phyloP scores from a whole-genome alignment of 495 filamentous ascomycete genomes.

The Podospora pseudocomata region DNA sequence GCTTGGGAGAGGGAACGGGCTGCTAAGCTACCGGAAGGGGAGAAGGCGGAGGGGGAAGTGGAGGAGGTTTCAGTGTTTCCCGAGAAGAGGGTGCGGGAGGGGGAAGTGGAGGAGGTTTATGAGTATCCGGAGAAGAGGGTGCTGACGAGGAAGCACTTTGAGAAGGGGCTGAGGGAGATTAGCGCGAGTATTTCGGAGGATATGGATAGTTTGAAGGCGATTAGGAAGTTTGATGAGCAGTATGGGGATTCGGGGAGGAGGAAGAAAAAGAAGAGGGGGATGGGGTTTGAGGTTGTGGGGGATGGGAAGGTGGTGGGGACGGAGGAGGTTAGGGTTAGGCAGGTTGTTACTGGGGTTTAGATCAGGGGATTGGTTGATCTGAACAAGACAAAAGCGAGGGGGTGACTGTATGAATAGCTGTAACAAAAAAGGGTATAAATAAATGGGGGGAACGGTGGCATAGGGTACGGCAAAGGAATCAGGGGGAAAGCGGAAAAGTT shows the following conservation, averaged over 20 bases:
- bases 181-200: conserved; percentile 91
- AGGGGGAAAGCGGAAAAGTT: background rate
- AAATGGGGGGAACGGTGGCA: background rate
- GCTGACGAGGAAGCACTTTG: conserved; percentile 68
- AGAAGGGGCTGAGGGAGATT: conserved; percentile 82
- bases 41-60: background rate
- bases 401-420: background rate
- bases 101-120: conserved; percentile 41
- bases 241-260: conserved; percentile 83
- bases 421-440: background rate
- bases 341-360: conserved; percentile 19
- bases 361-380: background rate
- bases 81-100: background rate
- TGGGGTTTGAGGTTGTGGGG: conserved; percentile 61
- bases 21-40: background rate
- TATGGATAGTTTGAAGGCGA: conserved; percentile 79
- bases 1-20: conserved; percentile 32
- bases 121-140: conserved; percentile 64
- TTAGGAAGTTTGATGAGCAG: conserved; percentile 93
- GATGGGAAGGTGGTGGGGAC: conserved; percentile 13
- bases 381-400: background rate
- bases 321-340: conserved; percentile 33
- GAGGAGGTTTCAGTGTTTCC: background rate
- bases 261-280: conserved; percentile 52
- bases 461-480: background rate